These are phyloP conservation scores for Kazachstania africana DNA, from an alignment of 805 yeast species.

Conservation along the genomic window DNA sequence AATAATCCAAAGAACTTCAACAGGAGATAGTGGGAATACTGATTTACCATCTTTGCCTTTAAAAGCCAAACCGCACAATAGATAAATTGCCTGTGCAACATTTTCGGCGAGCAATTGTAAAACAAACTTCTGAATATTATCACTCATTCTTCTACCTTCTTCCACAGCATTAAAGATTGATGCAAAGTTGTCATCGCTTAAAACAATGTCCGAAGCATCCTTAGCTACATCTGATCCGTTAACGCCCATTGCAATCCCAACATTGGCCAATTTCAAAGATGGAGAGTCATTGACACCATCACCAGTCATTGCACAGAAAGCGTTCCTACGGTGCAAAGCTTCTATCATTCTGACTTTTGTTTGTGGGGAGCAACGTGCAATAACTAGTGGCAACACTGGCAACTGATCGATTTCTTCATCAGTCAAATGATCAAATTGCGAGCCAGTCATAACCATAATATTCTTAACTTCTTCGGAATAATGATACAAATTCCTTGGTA, in stretches of 20 bases:
- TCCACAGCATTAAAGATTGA: conserved; percentile 87
- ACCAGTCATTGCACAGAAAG: conserved; percentile 98
- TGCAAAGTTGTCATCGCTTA: conserved; percentile 92
- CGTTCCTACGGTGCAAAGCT: conserved; percentile 81
- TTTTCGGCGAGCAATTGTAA: conserved; percentile 92
- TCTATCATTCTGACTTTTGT: conserved; percentile 83
- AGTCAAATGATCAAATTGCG: conserved; percentile 58
- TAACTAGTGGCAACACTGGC: conserved; percentile 71
- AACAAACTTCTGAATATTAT: conserved; percentile 86
- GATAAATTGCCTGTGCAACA: conserved; percentile 80
- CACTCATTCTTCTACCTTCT: conserved; percentile 94
- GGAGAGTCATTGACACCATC: conserved; percentile 99
- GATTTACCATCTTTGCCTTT: conserved; percentile 58
- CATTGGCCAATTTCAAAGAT: conserved; percentile 87
- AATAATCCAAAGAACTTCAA: conserved; percentile 96
- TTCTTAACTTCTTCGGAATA: conserved; percentile 30
- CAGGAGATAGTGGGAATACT: conserved; percentile 89
- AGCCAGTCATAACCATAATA: conserved; percentile 72
- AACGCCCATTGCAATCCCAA: conserved; percentile 88
- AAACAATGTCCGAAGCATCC: conserved; percentile 95
- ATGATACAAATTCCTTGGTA: conserved; percentile 39
- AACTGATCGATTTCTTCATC: conserved; percentile 62
- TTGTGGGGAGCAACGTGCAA: conserved; percentile 91
- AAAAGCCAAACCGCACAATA: conserved; percentile 72
- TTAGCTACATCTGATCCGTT: conserved; percentile 97